Conservation (phyloP, 257 asterid species). For the Catharanthus roseus region DNA sequence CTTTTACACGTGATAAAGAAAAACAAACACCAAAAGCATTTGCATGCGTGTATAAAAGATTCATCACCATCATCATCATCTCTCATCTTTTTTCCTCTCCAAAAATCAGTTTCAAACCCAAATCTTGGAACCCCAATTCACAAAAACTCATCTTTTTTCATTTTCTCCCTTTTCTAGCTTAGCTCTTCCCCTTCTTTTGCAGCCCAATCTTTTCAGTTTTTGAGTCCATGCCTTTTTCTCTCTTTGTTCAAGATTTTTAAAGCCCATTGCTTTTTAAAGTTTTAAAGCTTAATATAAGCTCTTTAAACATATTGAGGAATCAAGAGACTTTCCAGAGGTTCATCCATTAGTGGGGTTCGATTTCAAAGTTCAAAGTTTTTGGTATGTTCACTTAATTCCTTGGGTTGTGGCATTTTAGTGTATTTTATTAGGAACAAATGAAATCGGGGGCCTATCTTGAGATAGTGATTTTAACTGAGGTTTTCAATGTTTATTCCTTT, state of each 20-base stretch:
- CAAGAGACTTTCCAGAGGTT: constrained; percentile 18
- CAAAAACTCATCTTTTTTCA: constrained; percentile 13
- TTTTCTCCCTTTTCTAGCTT: no score
- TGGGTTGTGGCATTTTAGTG: constrained; percentile 48
- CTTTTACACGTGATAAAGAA: constrained; percentile 75
- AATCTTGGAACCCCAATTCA: constrained; percentile 3
- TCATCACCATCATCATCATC: constrained; percentile 46
- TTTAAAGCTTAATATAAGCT: constrained; percentile 14
- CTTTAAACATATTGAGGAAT: constrained; percentile 3
- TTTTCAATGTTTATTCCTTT: constrained; percentile 86
- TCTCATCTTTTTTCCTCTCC: background rate
- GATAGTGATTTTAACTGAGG: constrained; percentile 55
- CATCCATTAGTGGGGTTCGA: constrained; percentile 12
- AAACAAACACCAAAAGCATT: constrained; percentile 47
- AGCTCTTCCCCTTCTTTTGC: background rate
- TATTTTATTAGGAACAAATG: constrained; percentile 23
- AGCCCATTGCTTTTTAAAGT: constrained; percentile 28
- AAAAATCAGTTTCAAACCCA: background rate
- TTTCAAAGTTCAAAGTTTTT: background rate
- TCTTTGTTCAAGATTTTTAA: constrained; percentile 29
- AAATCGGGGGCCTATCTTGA: constrained; percentile 31
- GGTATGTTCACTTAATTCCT: constrained; percentile 12
- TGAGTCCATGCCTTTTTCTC: constrained; percentile 10
- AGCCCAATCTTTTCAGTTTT: constrained; percentile 14
- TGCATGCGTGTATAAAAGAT: constrained; percentile 93